Conservation (phyloP, 129 eudicot species). For the Scalesia atractyloides region DNA sequence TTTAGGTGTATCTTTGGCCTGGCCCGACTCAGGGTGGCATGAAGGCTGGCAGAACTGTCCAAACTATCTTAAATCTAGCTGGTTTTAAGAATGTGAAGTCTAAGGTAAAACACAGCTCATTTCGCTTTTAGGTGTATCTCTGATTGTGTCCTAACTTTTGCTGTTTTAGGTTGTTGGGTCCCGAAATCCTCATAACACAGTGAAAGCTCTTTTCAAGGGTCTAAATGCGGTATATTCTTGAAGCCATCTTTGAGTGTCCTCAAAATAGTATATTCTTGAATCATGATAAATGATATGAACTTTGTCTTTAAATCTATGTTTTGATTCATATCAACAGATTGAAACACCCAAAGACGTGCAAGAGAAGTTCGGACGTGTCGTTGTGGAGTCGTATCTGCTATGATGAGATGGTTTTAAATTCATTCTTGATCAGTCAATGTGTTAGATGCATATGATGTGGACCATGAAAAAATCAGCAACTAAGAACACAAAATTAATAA, state of each 20-base stretch:
- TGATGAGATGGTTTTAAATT: conserved; percentile 34
- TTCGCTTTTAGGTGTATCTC: background rate
- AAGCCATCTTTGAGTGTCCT: background rate
- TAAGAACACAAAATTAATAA: conserved; percentile 16
- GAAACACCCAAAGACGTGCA: conserved; percentile 95
- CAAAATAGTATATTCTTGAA: conserved; percentile 6
- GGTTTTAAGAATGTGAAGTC: conserved; percentile 92
- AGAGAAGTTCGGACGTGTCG: conserved; percentile 95
- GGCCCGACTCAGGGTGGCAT: conserved; percentile 80
- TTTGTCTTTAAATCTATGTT: background rate
- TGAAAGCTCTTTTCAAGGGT: conserved; percentile 89
- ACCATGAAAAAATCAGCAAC: background rate
- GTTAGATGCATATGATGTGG: conserved; percentile 1
- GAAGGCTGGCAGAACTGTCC: conserved; percentile 87
- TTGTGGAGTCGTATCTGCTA: conserved; percentile 81
- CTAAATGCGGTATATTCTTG: conserved; percentile 70
- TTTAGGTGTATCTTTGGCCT: conserved; percentile 92
- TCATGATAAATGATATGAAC: background rate
- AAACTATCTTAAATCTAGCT: conserved; percentile 70
- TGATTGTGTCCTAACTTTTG: conserved; percentile 8
- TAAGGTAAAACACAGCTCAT: conserved; percentile 50
- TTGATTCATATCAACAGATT: conserved; percentile 49
- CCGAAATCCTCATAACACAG: conserved; percentile 89
- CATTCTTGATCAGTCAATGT: background rate
- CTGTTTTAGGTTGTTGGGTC: conserved; percentile 79